A percentile compares a stretch with the other conserved stretches of the same genome.
These are phyloP conservation scores for Tuber microsphaerosporum DNA, from an alignment of 495 filamentous ascomycete species.

Conservation along the genomic window DNA sequence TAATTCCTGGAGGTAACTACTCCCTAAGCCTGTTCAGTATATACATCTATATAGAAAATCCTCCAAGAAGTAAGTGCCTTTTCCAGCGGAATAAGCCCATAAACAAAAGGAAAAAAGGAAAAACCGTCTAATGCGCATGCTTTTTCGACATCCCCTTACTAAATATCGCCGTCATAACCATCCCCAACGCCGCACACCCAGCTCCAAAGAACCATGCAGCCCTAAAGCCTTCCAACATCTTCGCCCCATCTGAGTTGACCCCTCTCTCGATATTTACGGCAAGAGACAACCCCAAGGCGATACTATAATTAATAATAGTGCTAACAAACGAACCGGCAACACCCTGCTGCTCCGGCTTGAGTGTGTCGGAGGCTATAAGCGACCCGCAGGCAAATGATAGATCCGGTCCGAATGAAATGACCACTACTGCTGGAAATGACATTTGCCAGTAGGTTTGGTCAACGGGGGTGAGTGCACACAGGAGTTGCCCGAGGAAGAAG, in stretches of 20 bases:
- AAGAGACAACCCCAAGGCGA: constrained; percentile 59
- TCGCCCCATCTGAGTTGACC: constrained; percentile 47
- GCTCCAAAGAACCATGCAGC: constrained; percentile 55
- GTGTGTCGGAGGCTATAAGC: constrained; percentile 54
- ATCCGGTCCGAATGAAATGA: constrained; percentile 60
- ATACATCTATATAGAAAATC: too few species aligned
- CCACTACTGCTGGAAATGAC: constrained; percentile 51
- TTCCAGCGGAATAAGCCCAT: background rate
- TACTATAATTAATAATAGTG: constrained; percentile 61
- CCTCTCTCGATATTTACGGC: constrained; percentile 57
- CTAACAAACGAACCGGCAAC: constrained; percentile 58
- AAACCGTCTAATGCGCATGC: constrained; percentile 17
- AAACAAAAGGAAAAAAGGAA: background rate
- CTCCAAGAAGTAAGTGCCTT: background rate
- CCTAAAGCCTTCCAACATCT: constrained; percentile 51
- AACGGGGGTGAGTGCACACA: constrained; percentile 47
- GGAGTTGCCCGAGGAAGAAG: constrained; percentile 39
- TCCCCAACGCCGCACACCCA: constrained; percentile 48
- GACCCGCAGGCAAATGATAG: constrained; percentile 56
- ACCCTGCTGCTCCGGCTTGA: constrained; percentile 57
- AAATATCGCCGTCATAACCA: constrained; percentile 42
- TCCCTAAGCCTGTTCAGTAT: too few species aligned
- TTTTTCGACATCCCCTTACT: constrained; percentile 34
- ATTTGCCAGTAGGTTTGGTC: constrained; percentile 56
- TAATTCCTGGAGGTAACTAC: too few species aligned